Conservation (phyloP, 768 basidiomycete genomes). For the Hypsizygus marmoreus region DNA sequence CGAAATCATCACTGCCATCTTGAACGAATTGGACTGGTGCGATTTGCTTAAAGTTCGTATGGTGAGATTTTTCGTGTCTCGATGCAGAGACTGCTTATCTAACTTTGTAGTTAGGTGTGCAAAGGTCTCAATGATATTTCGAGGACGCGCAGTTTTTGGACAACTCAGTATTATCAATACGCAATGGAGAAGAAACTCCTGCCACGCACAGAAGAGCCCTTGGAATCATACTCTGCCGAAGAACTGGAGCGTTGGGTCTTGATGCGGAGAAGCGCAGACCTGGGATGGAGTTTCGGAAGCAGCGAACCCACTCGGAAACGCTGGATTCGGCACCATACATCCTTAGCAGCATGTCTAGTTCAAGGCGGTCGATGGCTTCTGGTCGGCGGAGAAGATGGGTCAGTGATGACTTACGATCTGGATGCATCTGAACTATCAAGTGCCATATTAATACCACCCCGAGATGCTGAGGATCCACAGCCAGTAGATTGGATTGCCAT, state of each 20-base stretch:
- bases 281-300: neutral
- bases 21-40: neutral
- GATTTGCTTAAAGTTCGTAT: slow-evolving; percentile 1
- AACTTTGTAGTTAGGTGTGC: neutral
- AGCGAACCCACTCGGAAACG: slow-evolving; percentile 3
- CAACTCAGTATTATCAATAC: slow-evolving; percentile 1
- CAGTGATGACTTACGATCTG: slow-evolving; percentile 5
- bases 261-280: neutral
- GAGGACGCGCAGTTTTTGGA: neutral
- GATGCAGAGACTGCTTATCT: neutral
- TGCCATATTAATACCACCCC: slow-evolving; percentile 3
- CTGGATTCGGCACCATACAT: neutral
- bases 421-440: slow-evolving; percentile 4
- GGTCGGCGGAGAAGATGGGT: neutral
- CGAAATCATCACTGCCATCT: neutral
- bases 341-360: slow-evolving; percentile 8
- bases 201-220: slow-evolving; percentile 2
- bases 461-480: neutral
- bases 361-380: slow-evolving; percentile 12
- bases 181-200: neutral
- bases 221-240: neutral
- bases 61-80: neutral
- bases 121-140: neutral
- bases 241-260: slow-evolving; percentile 4
- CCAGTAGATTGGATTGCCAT: slow-evolving; percentile 5